Conservation (phyloP, 305 asterid genomes). For the Fraxinus floribunda region DNA sequence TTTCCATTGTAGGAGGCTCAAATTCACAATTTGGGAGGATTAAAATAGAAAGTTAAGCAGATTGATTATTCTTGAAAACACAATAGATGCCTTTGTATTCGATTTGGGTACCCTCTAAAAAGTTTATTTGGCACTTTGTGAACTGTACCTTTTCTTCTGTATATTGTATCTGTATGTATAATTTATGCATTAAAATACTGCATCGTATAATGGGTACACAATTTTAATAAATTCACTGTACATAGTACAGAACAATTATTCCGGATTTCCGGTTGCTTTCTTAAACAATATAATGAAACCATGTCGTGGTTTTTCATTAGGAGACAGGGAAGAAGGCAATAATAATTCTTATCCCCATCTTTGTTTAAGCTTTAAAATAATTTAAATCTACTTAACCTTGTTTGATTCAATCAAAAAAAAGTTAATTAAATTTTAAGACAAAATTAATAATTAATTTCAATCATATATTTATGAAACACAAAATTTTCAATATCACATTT, state of each 20-base stretch:
- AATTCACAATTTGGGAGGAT: slow-evolving; percentile 6
- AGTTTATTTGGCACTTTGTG: neutral
- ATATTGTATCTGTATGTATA: slow-evolving; percentile 24
- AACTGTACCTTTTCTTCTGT: slow-evolving; percentile 8
- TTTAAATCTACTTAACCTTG: no score
- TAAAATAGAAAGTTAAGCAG: slow-evolving; percentile 8
- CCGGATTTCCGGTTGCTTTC: slow-evolving; percentile 24
- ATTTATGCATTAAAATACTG: slow-evolving; percentile 10
- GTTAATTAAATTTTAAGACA: no score
- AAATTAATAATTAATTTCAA: no score
- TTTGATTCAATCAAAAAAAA: no score
- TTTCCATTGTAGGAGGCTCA: slow-evolving; percentile 40
- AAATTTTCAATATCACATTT: no score
- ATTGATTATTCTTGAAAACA: neutral
- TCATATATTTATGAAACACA: no score
- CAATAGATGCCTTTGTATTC: slow-evolving; percentile 15
- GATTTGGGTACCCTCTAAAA: neutral
- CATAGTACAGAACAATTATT: slow-evolving; percentile 23
- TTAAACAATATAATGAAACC: slow-evolving; percentile 3
- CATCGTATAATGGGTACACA: slow-evolving; percentile 10
- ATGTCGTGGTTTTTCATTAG: slow-evolving; percentile 13
- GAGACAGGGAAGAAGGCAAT: slow-evolving; percentile 8
- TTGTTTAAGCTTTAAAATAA: neutral
- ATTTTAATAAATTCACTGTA: slow-evolving; percentile 19
- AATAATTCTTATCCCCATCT: slow-evolving; percentile 15